Percentiles rank a stretch among this genome's conserved stretches.
phyloP scores from a whole-genome alignment of 192 early-diverging fungal species.

The Linnemannia elongata region DNA sequence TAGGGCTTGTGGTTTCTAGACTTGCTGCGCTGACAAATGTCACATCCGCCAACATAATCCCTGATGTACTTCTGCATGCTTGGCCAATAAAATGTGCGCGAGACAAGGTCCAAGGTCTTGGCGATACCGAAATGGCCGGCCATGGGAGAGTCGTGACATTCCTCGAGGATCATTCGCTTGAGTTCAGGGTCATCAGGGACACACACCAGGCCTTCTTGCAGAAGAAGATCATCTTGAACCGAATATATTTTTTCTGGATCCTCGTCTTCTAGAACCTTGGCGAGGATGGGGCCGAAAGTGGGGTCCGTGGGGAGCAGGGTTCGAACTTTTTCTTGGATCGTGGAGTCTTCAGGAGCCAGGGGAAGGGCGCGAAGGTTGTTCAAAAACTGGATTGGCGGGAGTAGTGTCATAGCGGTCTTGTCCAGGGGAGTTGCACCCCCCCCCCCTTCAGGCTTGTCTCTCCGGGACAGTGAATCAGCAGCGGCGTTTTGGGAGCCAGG shows the following conservation, averaged over 20 bases:
- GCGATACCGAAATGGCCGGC: conserved; percentile 56
- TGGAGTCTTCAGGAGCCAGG: neutral
- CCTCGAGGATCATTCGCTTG: conserved; percentile 15
- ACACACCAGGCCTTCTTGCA: conserved; percentile 26
- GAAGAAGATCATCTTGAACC: conserved; percentile 20
- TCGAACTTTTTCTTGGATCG: neutral
- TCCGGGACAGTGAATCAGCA: conserved; percentile 53
- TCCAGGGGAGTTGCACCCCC: conserved; percentile 12
- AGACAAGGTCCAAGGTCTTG: conserved; percentile 56
- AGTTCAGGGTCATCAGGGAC: conserved; percentile 31
- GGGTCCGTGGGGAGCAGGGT: conserved; percentile 1
- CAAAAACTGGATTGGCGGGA: conserved; percentile 12
- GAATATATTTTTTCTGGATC: neutral
- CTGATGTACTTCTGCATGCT: conserved; percentile 37
- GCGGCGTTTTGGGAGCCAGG: conserved; percentile 42
- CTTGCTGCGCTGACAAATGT: conserved; percentile 51
- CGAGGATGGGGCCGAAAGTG: conserved; percentile 9
- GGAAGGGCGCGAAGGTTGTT: conserved; percentile 1
- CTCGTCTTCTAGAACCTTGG: neutral
- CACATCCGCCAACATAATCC: conserved; percentile 48
- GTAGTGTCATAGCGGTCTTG: conserved; percentile 12
- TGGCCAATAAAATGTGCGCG: conserved; percentile 54
- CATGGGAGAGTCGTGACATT: conserved; percentile 36
- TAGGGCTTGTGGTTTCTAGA: conserved; percentile 44
- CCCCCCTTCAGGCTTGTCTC: conserved; percentile 15